Percentiles rank a stretch among this genome's conserved stretches.
Conservation (phyloP, 1,139 yeast species). For the Saccharomyces hybrid region DNA sequence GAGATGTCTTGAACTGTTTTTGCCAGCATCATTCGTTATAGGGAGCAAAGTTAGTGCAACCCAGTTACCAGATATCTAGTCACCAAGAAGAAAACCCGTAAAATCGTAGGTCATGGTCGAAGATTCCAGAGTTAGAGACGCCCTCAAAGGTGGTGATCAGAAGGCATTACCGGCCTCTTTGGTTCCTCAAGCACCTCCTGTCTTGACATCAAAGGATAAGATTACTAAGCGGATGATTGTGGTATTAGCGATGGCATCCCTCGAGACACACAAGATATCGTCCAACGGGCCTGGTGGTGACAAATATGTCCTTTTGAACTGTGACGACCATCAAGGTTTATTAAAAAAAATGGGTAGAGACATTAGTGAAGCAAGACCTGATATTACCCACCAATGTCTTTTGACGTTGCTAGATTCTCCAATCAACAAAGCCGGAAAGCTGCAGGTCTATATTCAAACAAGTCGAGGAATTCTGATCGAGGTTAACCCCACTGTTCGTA, state of each 20-base stretch:
- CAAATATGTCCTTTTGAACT: slow-evolving; percentile 83
- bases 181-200: slow-evolving; percentile 77
- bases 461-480: slow-evolving; percentile 91
- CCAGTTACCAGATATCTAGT: not conserved
- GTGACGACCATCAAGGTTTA: slow-evolving; percentile 97
- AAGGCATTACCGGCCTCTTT: slow-evolving; percentile 56
- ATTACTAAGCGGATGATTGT: slow-evolving; percentile 79
- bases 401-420: slow-evolving; percentile 91
- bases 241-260: slow-evolving; percentile 88
- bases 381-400: slow-evolving; percentile 92
- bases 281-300: slow-evolving; percentile 77
- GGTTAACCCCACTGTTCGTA: slow-evolving; percentile 92
- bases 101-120: slow-evolving; percentile 32
- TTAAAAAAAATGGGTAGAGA: slow-evolving; percentile 94
- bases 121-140: slow-evolving; percentile 40
- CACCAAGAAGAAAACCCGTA: not conserved
- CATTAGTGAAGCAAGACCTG: slow-evolving; percentile 97
- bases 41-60: not conserved
- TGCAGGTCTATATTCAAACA: slow-evolving; percentile 94
- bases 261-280: slow-evolving; percentile 86
- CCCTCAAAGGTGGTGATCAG: slow-evolving; percentile 34
- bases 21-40: not conserved
- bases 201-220: slow-evolving; percentile 78
- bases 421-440: slow-evolving; percentile 90
- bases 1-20: not conserved